Percentiles rank a stretch among this genome's conserved stretches.
Evolutionary conservation across 805 yeast genomes (phyloP).

Genomic region (Ogataea salicorniae): DNA sequence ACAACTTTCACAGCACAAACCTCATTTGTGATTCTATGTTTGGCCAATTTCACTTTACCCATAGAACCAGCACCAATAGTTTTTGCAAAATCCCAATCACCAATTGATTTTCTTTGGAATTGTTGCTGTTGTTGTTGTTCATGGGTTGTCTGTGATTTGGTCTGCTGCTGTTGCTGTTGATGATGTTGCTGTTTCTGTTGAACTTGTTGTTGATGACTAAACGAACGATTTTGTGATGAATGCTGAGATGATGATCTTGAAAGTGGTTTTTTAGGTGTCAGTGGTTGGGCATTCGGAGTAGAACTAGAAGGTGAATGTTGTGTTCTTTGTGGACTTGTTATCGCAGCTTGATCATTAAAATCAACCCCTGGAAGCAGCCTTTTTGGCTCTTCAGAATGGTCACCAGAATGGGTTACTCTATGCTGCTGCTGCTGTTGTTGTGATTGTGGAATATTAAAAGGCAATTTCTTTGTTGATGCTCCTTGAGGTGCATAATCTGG

Average conservation of each 20-base stretch:
- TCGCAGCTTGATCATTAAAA: conserved; percentile 9
- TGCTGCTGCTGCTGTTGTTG: conserved; percentile 14
- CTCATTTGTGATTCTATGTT: conserved; percentile 73
- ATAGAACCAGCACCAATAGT: conserved; percentile 98
- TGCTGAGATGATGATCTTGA: conserved; percentile 10
- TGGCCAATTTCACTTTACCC: conserved; percentile 97
- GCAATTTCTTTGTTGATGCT: conserved; percentile 17
- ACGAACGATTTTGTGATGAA: conserved; percentile 8
- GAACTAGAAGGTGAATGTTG: conserved; percentile 17
- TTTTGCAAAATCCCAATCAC: conserved; percentile 94
- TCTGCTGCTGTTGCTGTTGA: conserved; percentile 6
- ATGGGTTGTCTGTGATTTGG: conserved; percentile 4
- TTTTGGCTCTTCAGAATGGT: conserved; percentile 5
- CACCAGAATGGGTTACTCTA: conserved; percentile 3
- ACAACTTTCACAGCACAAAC: conserved; percentile 91
- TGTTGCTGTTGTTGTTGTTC: conserved; percentile 31
- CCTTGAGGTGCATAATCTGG: conserved; percentile 17
- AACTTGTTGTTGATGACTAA: conserved; percentile 1
- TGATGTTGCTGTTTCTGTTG: conserved; percentile 7
- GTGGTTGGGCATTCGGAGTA: conserved; percentile 1
- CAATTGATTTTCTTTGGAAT: conserved; percentile 82
- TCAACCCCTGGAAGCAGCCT: conserved; percentile 25
- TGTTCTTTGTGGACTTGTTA: conserved; percentile 2
- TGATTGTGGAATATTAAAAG: conserved; percentile 13
- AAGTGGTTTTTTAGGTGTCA: conserved; percentile 5